Evolutionary conservation across 2,329 filamentous ascomycete species (phyloP).

Genomic region (Sclerotinia borealis): DNA sequence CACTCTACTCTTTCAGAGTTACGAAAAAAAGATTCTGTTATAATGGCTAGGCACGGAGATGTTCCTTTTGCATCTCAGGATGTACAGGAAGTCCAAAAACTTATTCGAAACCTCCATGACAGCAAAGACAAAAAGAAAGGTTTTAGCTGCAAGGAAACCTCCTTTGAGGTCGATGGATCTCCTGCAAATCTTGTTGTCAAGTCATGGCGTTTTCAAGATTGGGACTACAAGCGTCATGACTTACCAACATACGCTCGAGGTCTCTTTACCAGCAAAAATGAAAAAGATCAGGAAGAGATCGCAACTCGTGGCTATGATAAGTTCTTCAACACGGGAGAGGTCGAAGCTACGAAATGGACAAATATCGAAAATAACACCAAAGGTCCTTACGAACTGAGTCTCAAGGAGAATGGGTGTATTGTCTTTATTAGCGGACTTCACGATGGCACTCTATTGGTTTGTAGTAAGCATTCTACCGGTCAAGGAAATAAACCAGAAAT

Average conservation of each 20-base stretch:
- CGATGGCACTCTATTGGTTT: constrained; percentile 86
- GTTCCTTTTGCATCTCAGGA: constrained; percentile 66
- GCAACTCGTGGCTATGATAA: constrained; percentile 92
- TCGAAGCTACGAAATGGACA: constrained; percentile 73
- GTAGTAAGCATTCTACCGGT: constrained; percentile 97
- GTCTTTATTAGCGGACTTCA: constrained; percentile 93
- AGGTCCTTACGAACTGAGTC: constrained; percentile 88
- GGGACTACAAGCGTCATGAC: constrained; percentile 85
- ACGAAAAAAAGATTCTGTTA: constrained; percentile 8
- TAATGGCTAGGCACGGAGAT: constrained; percentile 46
- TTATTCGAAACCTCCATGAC: constrained; percentile 49
- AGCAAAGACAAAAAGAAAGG: constrained; percentile 51
- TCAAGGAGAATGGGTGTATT: constrained; percentile 99
- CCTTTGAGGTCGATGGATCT: constrained; percentile 60
- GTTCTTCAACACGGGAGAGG: constrained; percentile 92
- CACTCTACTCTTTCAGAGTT: not conserved
- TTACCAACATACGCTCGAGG: constrained; percentile 91
- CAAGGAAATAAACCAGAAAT: constrained; percentile 53
- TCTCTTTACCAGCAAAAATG: constrained; percentile 76
- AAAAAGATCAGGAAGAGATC: constrained; percentile 66
- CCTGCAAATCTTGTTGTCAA: constrained; percentile 63
- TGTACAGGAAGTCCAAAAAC: constrained; percentile 51
- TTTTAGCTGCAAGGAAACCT: constrained; percentile 75
- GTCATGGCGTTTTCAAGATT: constrained; percentile 91
- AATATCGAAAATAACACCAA: constrained; percentile 70